Percentiles rank a stretch among this genome's conserved stretches.
Evolutionary conservation across 495 filamentous ascomycete species (phyloP).

Genomic region (Oidiodendron maius): DNA sequence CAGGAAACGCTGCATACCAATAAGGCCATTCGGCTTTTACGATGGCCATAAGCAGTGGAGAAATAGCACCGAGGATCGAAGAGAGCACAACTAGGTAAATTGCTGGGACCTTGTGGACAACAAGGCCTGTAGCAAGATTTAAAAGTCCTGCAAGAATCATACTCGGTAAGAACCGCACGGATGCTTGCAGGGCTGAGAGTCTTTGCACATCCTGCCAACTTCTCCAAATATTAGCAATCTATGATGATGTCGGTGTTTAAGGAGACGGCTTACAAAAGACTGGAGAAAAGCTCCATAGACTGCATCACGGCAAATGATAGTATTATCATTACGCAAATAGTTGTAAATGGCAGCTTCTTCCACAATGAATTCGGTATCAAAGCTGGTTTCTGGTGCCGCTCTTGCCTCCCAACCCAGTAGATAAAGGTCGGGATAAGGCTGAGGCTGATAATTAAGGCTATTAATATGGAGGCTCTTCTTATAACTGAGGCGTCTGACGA

Average conservation of each 20-base stretch:
- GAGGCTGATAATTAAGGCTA: conserved; percentile 31
- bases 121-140: conserved; percentile 49
- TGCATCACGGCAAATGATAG: conserved; percentile 44
- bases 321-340: conserved; percentile 46
- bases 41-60: conserved; percentile 48
- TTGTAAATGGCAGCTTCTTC: conserved; percentile 40
- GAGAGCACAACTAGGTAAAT: conserved; percentile 39
- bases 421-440: conserved; percentile 37
- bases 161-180: conserved; percentile 50
- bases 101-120: conserved; percentile 47
- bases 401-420: conserved; percentile 38
- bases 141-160: conserved; percentile 43
- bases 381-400: conserved; percentile 29
- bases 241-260: not conserved
- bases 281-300: conserved; percentile 39
- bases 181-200: conserved; percentile 37
- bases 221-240: conserved; percentile 4
- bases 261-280: conserved; percentile 38
- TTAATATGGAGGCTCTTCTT: conserved; percentile 6
- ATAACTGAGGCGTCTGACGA: conserved; percentile 20
- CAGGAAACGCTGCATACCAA: conserved; percentile 51
- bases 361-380: conserved; percentile 49
- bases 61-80: conserved; percentile 34
- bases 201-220: conserved; percentile 46
- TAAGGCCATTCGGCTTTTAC: conserved; percentile 40